Evolutionary conservation across 257 asterid species (phyloP), one percentile per base, ranked within the genome.

Genomic region (Ballota nigra): DNA sequence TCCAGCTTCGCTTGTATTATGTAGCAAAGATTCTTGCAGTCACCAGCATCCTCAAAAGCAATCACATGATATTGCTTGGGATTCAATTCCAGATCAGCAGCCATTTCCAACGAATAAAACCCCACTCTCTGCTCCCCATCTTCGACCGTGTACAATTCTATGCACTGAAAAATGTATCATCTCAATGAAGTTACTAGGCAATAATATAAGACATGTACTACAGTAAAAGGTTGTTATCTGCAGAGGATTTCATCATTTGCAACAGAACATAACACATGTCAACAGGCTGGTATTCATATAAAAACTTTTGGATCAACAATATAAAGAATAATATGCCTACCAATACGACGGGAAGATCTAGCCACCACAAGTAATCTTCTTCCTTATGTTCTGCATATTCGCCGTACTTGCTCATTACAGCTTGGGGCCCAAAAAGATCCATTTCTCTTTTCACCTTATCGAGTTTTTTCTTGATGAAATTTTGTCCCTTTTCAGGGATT

Each of bases 341-440:
- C 95, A 92, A 76, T 24, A 95, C 82, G 78, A 29, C 75, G 16
- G 96, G 92, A 73, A 95, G 87, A 83, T 95, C 99, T 22, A 95
- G 88, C 99, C 99, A 95, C 99, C 99, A 95, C 74, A 95, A 81
- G 76, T 87, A 85, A 78, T 95, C 99, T 70, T 86, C 94, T 82
- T 83, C 98, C 77, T 88, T 84, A 23, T 86, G 92, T 47, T 92
- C 94, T 60, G 89, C 82, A 86, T 89, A 95, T 75, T 92, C 99
- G 19, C 92, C 86, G 69, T 95, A 95, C 85, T 95, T 95, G 87
- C 96, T 88, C 78, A 88, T 95, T 62, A 95, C 98, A 70, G 98
- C 97, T 75, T 86, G 96, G 47, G 97, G 94, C 45, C 99, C 99
- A 74, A 84, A 95, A 60, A 89, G 82, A 78, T 89, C 92, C 95